Percentiles rank a stretch among this genome's conserved stretches.
phyloP scores from a whole-genome alignment of 768 basidiomycete genomes.

The Leccinum uliginosum region DNA sequence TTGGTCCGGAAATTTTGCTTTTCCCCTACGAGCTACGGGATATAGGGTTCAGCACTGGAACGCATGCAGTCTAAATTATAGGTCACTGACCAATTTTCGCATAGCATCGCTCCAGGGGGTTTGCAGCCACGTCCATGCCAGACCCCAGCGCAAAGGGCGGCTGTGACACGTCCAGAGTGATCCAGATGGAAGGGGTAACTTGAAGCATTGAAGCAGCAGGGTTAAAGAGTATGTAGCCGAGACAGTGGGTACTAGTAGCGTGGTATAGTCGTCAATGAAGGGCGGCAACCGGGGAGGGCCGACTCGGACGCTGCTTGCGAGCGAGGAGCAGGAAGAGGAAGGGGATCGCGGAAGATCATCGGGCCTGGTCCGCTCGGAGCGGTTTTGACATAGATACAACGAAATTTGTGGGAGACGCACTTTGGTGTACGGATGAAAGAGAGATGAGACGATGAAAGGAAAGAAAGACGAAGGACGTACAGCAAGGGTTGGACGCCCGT shows the following conservation, averaged over 20 bases:
- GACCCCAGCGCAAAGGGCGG: no score
- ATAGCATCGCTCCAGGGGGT: no score
- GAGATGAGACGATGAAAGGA: not conserved
- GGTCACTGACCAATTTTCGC: no score
- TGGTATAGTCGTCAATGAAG: conserved; percentile 38
- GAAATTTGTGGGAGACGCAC: conserved; percentile 63
- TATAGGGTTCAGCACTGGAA: no score
- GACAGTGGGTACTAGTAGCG: conserved; percentile 29
- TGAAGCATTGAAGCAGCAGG: no score
- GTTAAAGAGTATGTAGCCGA: conserved; percentile 14
- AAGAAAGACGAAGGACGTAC: conserved; percentile 37
- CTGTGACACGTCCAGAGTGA: no score
- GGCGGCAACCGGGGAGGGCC: conserved; percentile 27
- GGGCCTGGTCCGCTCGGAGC: conserved; percentile 74
- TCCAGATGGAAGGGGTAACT: no score
- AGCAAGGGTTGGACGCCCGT: conserved; percentile 75
- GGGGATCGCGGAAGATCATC: conserved; percentile 38
- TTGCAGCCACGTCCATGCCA: no score
- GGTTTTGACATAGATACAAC: conserved; percentile 79
- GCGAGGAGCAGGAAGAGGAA: conserved; percentile 24
- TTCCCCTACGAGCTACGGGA: no score
- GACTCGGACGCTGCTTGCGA: conserved; percentile 4
- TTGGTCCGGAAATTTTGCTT: no score
- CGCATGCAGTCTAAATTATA: no score
- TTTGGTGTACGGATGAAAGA: conserved; percentile 45